A percentile compares a stretch with the other conserved stretches of the same genome.
Conservation (phyloP, 208 protist species). For the Crithidia sp. region DNA sequence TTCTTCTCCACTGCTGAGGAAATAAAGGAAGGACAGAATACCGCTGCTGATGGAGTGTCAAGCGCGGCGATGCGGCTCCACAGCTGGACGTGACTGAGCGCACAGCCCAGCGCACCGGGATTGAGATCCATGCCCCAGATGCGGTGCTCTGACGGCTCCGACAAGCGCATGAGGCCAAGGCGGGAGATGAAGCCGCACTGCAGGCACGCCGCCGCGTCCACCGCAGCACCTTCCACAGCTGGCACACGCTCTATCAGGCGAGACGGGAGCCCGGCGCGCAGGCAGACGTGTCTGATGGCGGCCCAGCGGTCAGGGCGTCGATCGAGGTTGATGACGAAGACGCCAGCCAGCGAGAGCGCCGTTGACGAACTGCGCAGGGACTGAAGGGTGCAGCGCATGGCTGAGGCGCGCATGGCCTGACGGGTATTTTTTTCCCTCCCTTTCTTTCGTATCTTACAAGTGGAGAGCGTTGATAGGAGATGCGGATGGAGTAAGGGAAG, state of each 20-base stretch:
- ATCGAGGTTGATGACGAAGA: slow-evolving; percentile 82
- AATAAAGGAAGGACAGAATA: background rate
- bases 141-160: slow-evolving; percentile 34
- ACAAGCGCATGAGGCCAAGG: slow-evolving; percentile 58
- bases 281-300: slow-evolving; percentile 27
- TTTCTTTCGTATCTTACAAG: background rate
- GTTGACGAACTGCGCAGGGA: background rate
- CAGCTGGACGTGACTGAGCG: slow-evolving; percentile 72
- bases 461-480: no score
- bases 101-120: slow-evolving; percentile 78
- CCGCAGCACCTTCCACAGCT: slow-evolving; percentile 56
- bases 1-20: slow-evolving; percentile 6
- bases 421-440: background rate
- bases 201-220: slow-evolving; percentile 35
- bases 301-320: slow-evolving; percentile 69
- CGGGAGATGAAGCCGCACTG: slow-evolving; percentile 60
- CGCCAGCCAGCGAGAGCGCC: slow-evolving; percentile 21
- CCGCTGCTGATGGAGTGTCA: background rate
- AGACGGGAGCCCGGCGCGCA: slow-evolving; percentile 33
- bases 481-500: no score
- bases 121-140: slow-evolving; percentile 92
- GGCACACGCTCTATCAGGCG: slow-evolving; percentile 45
- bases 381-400: background rate
- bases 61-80: slow-evolving; percentile 71
- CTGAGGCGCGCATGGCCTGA: background rate